Evolutionary conservation across 2,329 filamentous ascomycete genomes (phyloP), one percentile per base, ranked within the genome.

Genomic region (Diplodia corticola): DNA sequence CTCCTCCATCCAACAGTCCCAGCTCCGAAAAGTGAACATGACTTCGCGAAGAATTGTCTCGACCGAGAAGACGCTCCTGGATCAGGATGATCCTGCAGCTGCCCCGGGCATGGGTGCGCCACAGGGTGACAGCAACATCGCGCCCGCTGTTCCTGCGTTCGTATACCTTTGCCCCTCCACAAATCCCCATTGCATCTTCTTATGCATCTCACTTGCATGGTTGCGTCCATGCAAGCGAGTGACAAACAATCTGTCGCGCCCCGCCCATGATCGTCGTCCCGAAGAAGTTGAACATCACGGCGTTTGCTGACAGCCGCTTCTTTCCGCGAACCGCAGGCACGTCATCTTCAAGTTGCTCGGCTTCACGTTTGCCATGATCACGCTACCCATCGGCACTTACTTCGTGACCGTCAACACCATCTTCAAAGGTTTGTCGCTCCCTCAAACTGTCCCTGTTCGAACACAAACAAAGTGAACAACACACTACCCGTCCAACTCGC

Each of bases 361-460:
- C 69, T 98, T 97, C 80, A 96, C 93, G 0, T 82, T 93, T 46
- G 93, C 93, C 75, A 98, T 99, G 94, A 85, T 97, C 68, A 85
- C 90, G 17, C 80, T 91, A 22, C 95, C 95, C 15, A 92, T 99
- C 71, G 89, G 91, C 48, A 92, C 91, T 49, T 99, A 97, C 79
- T 99, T 96, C 77, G 73, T 91, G 53, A 91, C 91, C 0, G 84
- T 96, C 30, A 86, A 93, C 74, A 85, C 83, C 0, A 72, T 97
- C 30, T 97, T 96, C 79, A 82, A 83, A 71, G 93, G 49, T 67
- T 26, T 26, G 63, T 46, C 5, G 13, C 17, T 49, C 17, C 17
- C 17, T 54, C 46, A 17, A 7, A 30, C 50, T 9, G 12, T n/a
- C 26, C 50, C 6, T 53, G 50, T 20, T 30, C 26, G 12, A 50